Evolutionary conservation across 1,284 basidiomycete species (phyloP).

Genomic region (Fomes fomentarius): DNA sequence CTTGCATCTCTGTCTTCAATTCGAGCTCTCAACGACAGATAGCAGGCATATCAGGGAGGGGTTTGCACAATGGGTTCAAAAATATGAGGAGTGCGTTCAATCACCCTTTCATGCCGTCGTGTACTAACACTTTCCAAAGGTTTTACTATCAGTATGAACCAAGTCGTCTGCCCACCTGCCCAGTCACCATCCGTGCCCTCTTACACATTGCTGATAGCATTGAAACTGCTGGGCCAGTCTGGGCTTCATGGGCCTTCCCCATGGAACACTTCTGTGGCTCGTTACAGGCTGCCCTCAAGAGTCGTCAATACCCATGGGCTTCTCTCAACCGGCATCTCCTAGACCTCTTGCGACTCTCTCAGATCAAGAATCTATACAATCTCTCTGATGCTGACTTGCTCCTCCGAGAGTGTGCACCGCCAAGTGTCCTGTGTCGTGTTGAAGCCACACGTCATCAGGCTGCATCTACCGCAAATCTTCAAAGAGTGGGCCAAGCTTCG

Average conservation of each 20-base stretch:
- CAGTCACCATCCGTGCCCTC: conserved; percentile 42
- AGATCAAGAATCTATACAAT: conserved; percentile 28
- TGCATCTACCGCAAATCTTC: background rate
- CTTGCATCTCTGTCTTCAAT: conserved; percentile 43
- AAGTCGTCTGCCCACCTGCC: conserved; percentile 36
- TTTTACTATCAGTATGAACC: conserved; percentile 43
- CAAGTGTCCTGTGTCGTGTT: background rate
- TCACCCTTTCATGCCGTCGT: background rate
- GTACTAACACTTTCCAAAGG: conserved; percentile 25
- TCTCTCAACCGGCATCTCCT: conserved; percentile 29
- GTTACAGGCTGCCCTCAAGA: conserved; percentile 31
- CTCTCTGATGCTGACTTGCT: conserved; percentile 2
- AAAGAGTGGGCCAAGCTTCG: conserved; percentile 19
- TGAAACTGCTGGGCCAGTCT: conserved; percentile 36
- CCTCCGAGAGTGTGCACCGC: background rate
- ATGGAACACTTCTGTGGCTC: conserved; percentile 42
- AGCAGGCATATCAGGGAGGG: conserved; percentile 35
- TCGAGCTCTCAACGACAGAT: conserved; percentile 38
- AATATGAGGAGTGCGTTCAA: conserved; percentile 43
- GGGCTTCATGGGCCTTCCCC: conserved; percentile 42
- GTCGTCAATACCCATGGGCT: conserved; percentile 29
- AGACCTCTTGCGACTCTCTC: conserved; percentile 22
- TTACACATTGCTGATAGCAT: conserved; percentile 41
- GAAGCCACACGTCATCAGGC: background rate
- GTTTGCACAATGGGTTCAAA: conserved; percentile 28